Conservation (phyloP, 2,329 filamentous ascomycete species). For the Neofusicoccum ribis region DNA sequence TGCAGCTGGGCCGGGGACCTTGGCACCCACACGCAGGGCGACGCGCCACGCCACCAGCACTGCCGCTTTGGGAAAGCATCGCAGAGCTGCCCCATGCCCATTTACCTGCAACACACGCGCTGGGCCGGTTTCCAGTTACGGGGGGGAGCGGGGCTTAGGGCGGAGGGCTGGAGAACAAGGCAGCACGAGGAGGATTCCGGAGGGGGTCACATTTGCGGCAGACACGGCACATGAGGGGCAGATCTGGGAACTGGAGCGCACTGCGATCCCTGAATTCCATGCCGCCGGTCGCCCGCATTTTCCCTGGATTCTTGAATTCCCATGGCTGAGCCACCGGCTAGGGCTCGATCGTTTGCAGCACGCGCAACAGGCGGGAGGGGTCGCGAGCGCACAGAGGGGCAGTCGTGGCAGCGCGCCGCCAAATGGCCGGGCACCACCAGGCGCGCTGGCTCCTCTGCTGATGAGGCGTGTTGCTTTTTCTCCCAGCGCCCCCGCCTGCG, state of each 20-base stretch:
- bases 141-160: too few species aligned
- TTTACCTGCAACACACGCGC: neutral
- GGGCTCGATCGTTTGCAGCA: neutral
- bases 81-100: neutral
- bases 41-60: neutral
- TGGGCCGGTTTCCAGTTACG: too few species aligned
- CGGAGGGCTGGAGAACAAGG: neutral
- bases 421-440: slow-evolving; percentile 8
- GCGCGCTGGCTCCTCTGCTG: too few species aligned
- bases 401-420: slow-evolving; percentile 2
- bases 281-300: neutral
- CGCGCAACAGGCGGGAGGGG: neutral
- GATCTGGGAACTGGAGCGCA: neutral
- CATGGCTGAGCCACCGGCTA: neutral
- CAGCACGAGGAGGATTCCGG: neutral
- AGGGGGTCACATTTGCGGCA: neutral
- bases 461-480: neutral
- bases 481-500: neutral
- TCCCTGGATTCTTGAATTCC: slow-evolving; percentile 2
- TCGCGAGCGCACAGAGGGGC: neutral
- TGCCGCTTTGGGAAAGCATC: neutral
- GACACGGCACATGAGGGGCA: neutral
- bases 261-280: slow-evolving; percentile 1
- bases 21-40: neutral
- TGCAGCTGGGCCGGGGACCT: neutral